Evolutionary conservation across 169 alveolate species (phyloP).

Genomic region (Babesia divergens): DNA sequence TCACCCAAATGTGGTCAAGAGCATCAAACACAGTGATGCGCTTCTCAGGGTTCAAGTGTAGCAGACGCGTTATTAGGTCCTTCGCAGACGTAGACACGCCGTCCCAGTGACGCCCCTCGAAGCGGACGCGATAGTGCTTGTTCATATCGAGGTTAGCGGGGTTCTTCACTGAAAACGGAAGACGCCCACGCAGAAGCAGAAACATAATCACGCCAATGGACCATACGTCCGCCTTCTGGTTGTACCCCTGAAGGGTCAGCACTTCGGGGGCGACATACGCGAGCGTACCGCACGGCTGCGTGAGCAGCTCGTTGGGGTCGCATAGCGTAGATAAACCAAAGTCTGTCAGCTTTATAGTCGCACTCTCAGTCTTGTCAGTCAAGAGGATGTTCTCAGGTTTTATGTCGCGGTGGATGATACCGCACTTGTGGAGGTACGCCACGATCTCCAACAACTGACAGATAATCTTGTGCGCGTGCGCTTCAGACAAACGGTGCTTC

Average conservation of each 20-base stretch:
- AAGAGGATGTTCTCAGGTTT: conserved; percentile 95
- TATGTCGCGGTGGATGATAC: conserved; percentile 93
- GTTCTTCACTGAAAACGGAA: conserved; percentile 84
- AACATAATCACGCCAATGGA: conserved; percentile 89
- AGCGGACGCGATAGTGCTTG: conserved; percentile 60
- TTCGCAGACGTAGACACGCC: conserved; percentile 77
- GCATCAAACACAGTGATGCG: conserved; percentile 82
- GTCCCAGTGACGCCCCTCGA: conserved; percentile 81
- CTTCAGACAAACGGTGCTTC: conserved; percentile 73
- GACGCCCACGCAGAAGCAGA: conserved; percentile 82
- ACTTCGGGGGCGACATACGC: conserved; percentile 92
- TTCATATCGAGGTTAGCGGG: conserved; percentile 52
- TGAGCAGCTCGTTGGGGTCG: conserved; percentile 82
- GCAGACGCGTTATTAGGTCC: conserved; percentile 68
- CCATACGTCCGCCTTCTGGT: conserved; percentile 88
- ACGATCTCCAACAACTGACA: conserved; percentile 89
- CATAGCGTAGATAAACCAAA: conserved; percentile 90
- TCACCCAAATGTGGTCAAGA: conserved; percentile 83
- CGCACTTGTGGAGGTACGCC: conserved; percentile 91
- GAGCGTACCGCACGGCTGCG: conserved; percentile 89
- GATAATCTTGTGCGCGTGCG: conserved; percentile 80
- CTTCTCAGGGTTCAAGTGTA: conserved; percentile 70
- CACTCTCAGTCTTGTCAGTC: conserved; percentile 85
- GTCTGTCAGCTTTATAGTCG: conserved; percentile 91
- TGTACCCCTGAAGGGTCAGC: conserved; percentile 84